Evolutionary conservation across 1,284 basidiomycete genomes (phyloP), one percentile per base, ranked within the genome.

Genomic region (Tylopilus orsonianus): DNA sequence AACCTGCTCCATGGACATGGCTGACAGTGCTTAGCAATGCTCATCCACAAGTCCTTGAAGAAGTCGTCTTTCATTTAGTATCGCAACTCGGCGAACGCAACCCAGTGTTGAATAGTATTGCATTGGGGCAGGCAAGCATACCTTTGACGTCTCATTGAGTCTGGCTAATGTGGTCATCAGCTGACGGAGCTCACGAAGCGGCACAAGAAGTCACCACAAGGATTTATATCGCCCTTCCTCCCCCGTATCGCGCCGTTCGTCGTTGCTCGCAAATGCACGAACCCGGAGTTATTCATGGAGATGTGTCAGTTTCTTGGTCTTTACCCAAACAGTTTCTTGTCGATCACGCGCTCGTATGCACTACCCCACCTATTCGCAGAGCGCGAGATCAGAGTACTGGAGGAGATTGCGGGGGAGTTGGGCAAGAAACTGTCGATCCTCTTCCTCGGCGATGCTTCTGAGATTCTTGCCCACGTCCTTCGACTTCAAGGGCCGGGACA

Each of bases 391-490:
- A 72, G 70, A 32, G 65, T 79, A 48, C 61, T 81, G 55, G 67
- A 77, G 53, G 57, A 68, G 49, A 67, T 79, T 24, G 61, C 75
- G 7, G 68, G 64, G 41, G 73, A 79, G 46, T 58, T 83, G 6
- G 70, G 69, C 18, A 67, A 66, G 33, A 74, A 70, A 35, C 58
- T 81, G 4, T 80, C 82, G 0, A 59, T 71, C 2, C 66, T 93
- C 27, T 77, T 93, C 44, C 55, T 90, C 24, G 75, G 83, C 22
- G 71, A 83, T 49, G 75, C 79, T 0, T 74, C 82, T 26, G 66
- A 77, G n/a, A 82, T 93, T 33, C 74, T 96, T 7, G 82, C 90
- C 1, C 75, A 85, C 53, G 73, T 88, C 1, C 89, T 91, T 61
- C 76, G 88, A 46, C 70, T 86, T 10, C 72, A 78, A 18, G 74